phyloP scores from a whole-genome alignment of 1,284 basidiomycete genomes.

The Ustilago curta region DNA sequence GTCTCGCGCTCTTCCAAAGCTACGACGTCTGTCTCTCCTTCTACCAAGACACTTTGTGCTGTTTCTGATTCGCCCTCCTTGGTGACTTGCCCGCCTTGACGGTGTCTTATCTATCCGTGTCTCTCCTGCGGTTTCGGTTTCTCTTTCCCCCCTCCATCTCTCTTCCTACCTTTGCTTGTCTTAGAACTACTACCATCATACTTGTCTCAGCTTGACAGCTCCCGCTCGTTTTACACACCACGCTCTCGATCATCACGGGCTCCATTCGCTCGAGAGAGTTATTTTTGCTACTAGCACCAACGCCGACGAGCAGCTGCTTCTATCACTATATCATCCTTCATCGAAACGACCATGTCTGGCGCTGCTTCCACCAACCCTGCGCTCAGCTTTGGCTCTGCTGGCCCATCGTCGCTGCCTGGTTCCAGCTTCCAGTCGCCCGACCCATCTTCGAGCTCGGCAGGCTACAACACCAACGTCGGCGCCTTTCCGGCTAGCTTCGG shows the following conservation, averaged over 20 bases:
- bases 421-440: constrained; percentile 44
- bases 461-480: constrained; percentile 26
- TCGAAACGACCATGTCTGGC: constrained; percentile 31
- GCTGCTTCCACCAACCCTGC: constrained; percentile 47
- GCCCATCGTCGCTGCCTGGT: constrained; percentile 20
- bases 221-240: constrained; percentile 9
- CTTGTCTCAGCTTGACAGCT: constrained; percentile 37
- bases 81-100: constrained; percentile 24
- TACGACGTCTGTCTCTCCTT: constrained; percentile 13
- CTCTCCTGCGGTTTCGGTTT: constrained; percentile 48
- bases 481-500: constrained; percentile 30
- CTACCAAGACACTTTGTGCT: constrained; percentile 10
- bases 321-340: too few relatives aligned
- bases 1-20: constrained; percentile 6
- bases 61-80: constrained; percentile 37
- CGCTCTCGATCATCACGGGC: not conserved
- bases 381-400: constrained; percentile 39
- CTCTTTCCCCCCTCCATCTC: constrained; percentile 25
- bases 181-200: constrained; percentile 40
- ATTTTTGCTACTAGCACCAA: too few relatives aligned
- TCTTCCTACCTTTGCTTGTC: constrained; percentile 12
- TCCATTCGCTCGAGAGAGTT: not conserved
- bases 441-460: constrained; percentile 33
- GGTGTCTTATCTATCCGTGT: constrained; percentile 52
- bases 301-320: too few relatives aligned